phyloP scores from a whole-genome alignment of 2,329 filamentous ascomycete genomes.

The Cercospora sp. region DNA sequence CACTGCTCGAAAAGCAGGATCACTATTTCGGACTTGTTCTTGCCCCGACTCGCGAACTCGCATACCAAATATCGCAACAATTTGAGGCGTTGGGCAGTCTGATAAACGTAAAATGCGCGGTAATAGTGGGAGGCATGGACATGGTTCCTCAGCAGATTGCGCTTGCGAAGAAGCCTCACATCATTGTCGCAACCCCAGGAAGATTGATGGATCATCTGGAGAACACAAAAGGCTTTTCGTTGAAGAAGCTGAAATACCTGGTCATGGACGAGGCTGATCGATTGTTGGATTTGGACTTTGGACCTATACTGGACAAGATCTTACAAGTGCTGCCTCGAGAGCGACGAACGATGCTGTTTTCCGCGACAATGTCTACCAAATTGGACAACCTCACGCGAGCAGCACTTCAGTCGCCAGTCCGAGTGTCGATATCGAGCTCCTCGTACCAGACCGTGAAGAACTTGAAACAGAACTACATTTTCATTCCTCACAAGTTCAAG shows the following conservation, averaged over 20 bases:
- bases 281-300: slow-evolving; percentile 90
- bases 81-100: slow-evolving; percentile 85
- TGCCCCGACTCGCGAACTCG: slow-evolving; percentile 89
- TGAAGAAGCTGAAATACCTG: slow-evolving; percentile 78
- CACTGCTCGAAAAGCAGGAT: slow-evolving; percentile 83
- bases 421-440: slow-evolving; percentile 76
- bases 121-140: slow-evolving; percentile 85
- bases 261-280: slow-evolving; percentile 96
- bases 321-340: slow-evolving; percentile 82
- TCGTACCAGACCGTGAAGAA: slow-evolving; percentile 92
- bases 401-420: slow-evolving; percentile 78
- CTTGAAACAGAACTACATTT: slow-evolving; percentile 80
- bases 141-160: slow-evolving; percentile 92
- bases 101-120: slow-evolving; percentile 82
- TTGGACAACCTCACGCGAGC: slow-evolving; percentile 91
- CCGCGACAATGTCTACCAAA: slow-evolving; percentile 90
- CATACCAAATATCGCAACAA: slow-evolving; percentile 83
- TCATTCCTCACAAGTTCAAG: slow-evolving; percentile 84
- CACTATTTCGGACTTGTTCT: slow-evolving; percentile 85
- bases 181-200: slow-evolving; percentile 89
- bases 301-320: slow-evolving; percentile 88
- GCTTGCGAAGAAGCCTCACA: slow-evolving; percentile 92
- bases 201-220: slow-evolving; percentile 88
- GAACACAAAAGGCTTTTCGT: slow-evolving; percentile 93
- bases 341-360: slow-evolving; percentile 82